phyloP scores from a whole-genome alignment of 805 yeast species.

The Candida takata region DNA sequence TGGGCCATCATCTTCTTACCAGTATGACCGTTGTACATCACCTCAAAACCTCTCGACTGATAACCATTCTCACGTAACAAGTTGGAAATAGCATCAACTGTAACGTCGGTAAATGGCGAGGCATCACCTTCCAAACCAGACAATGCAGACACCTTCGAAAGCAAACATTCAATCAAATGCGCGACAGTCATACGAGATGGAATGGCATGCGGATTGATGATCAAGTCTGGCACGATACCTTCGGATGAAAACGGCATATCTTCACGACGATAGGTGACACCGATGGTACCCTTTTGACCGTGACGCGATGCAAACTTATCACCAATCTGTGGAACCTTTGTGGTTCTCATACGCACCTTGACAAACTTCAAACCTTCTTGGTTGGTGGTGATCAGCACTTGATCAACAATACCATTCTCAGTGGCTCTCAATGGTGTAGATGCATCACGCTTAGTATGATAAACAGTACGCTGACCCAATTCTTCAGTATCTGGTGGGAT shows the following conservation, averaged over 20 bases:
- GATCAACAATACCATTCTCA: constrained; percentile 97
- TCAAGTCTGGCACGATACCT: constrained; percentile 95
- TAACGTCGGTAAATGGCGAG: constrained; percentile 96
- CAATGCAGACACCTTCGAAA: constrained; percentile 89
- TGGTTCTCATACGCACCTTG: constrained; percentile 97
- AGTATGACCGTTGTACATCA: constrained; percentile 98
- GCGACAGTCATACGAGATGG: constrained; percentile 99
- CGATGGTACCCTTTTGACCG: constrained; percentile 99
- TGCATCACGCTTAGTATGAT: constrained; percentile 97
- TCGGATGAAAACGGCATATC: constrained; percentile 97
- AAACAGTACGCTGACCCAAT: constrained; percentile 96
- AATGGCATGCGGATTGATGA: constrained; percentile 98
- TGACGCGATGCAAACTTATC: constrained; percentile 99
- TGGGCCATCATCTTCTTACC: constrained; percentile 98
- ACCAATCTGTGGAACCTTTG: constrained; percentile 98
- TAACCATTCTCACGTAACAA: constrained; percentile 92
- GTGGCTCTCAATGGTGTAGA: constrained; percentile 96
- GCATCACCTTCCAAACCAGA: constrained; percentile 99
- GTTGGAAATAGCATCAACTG: constrained; percentile 94
- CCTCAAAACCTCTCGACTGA: constrained; percentile 97
- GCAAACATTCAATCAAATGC: constrained; percentile 95
- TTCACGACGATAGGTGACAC: constrained; percentile 96
- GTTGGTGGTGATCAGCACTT: constrained; percentile 91
- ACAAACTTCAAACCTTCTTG: constrained; percentile 98
- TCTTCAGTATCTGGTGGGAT: constrained; percentile 99